phyloP scores from a whole-genome alignment of 768 basidiomycete genomes.

The Rhodocollybia butyracea region DNA sequence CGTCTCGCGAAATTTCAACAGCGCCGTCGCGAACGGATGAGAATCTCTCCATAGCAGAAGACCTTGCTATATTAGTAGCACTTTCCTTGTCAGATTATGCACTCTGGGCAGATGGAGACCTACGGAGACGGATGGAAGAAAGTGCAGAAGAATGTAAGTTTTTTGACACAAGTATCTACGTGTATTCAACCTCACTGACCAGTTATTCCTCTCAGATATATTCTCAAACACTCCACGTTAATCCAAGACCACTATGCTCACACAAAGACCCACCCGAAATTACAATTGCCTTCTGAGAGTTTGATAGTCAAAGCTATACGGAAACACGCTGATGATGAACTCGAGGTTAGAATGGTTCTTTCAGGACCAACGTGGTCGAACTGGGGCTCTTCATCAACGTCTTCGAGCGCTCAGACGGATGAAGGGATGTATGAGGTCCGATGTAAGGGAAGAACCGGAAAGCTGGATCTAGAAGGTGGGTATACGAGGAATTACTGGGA shows the following conservation, averaged over 20 bases:
- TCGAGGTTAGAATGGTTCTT: constrained; percentile 66
- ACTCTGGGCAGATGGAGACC: constrained; percentile 59
- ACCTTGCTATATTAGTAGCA: constrained; percentile 46
- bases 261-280: neutral
- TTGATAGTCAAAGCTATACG: constrained; percentile 59
- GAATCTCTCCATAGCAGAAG: constrained; percentile 29
- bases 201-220: constrained; percentile 61
- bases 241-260: constrained; percentile 17
- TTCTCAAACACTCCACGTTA: constrained; percentile 40
- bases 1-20: neutral
- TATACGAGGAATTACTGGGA: constrained; percentile 55
- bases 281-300: constrained; percentile 33
- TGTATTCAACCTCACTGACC: constrained; percentile 10
- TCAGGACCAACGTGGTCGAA: constrained; percentile 35
- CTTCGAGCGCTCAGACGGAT: constrained; percentile 24
- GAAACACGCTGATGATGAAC: constrained; percentile 33
- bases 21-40: constrained; percentile 12
- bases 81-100: constrained; percentile 72
- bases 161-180: neutral
- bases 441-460: constrained; percentile 33
- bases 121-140: constrained; percentile 41
- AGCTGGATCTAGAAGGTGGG: constrained; percentile 24
- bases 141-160: constrained; percentile 39
- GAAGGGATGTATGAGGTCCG: constrained; percentile 66
- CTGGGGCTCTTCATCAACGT: constrained; percentile 30